A percentile compares a stretch with the other conserved stretches of the same genome.
phyloP scores from a whole-genome alignment of 2,329 filamentous ascomycete genomes.

The Phialophora tarda region DNA sequence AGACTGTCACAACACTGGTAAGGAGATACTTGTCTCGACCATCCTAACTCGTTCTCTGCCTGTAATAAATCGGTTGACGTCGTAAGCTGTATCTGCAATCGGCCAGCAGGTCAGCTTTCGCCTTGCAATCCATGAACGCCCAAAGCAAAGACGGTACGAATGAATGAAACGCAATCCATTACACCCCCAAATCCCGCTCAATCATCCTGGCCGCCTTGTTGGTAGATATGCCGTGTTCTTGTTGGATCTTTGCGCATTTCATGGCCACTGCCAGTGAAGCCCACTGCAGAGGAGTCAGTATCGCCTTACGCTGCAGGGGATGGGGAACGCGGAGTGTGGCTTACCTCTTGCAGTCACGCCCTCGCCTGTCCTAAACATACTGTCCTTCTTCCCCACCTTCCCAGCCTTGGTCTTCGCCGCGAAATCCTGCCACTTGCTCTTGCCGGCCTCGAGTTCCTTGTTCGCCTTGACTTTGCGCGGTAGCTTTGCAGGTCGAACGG shows the following conservation, averaged over 20 bases:
- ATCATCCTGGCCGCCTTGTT: constrained; percentile 68
- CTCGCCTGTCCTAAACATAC: constrained; percentile 95
- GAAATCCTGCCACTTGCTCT: constrained; percentile 95
- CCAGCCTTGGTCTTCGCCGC: constrained; percentile 69
- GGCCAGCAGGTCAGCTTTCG: constrained; percentile 32
- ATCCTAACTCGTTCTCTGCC: constrained; percentile 3
- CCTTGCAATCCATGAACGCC: constrained; percentile 27
- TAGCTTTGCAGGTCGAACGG: constrained; percentile 68
- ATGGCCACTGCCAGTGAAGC: constrained; percentile 94
- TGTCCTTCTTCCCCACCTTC: constrained; percentile 81
- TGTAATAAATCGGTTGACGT: constrained; percentile 8
- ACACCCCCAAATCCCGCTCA: constrained; percentile 10
- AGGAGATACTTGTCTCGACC: constrained; percentile 35
- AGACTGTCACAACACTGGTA: constrained; percentile 16
- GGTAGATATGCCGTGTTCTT: constrained; percentile 82
- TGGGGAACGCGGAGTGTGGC: constrained; percentile 39
- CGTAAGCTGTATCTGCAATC: constrained; percentile 28
- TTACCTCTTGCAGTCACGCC: constrained; percentile 83
- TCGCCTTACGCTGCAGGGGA: constrained; percentile 14
- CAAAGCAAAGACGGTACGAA: constrained; percentile 24
- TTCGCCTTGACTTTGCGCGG: constrained; percentile 83
- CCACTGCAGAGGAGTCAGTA: constrained; percentile 65
- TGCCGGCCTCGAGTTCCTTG: constrained; percentile 86
- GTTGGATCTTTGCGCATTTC: constrained; percentile 91
- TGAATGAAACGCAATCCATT: constrained; percentile 6